Evolutionary conservation across 1,139 yeast species (phyloP), one percentile per base, ranked within the genome.

Genomic region (Keqinozyma sinolaborantium): DNA sequence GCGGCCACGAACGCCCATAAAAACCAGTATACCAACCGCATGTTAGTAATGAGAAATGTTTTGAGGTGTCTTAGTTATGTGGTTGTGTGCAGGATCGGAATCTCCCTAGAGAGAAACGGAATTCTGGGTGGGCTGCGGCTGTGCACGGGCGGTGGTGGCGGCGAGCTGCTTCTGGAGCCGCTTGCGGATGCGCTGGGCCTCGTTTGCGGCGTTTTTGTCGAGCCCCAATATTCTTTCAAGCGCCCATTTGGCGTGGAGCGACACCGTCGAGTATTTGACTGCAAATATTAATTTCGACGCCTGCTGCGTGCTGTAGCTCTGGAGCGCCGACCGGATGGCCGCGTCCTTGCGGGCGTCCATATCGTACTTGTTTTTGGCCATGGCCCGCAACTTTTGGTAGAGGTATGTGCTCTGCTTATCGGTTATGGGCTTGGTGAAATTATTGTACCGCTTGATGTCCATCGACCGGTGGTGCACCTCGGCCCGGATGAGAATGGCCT

Each of bases 211-310:
- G 30, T 41, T 40, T 28, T 47, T 51, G 34, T 45, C 48, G 5
- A 53, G 48, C 1, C 64, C 63, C n/a, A 60, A 32, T 28, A 60
- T 29, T 28, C 36, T 47, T 24, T 51, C 54, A 5, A 64, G 38
- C 29, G 60, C 62, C 66, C 66, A 62, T 20, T 46, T 42, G 3
- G 56, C 45, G 51, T 56, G 51, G 16, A 59, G 39, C 5, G 59
- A 36, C 16, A 42, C 44, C 13, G 41, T 30, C 2, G 67, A 58
- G 32, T 51, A 60, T 30, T 45, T 52, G 14, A 46, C 43, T 0
- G 77, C 79, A 52, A 77, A 76, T 2, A 77, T 61, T 30, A 78
- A 42, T 16, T 58, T 52, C 0, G 70, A 49, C 0, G 77, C 81
- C 15, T 61, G 54, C 3, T 56, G 51, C 34, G 55, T 63, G 7